These are phyloP conservation scores for Phytopythium oedochilum DNA, from an alignment of 352 stramenopile genomes.

Conservation along the genomic window DNA sequence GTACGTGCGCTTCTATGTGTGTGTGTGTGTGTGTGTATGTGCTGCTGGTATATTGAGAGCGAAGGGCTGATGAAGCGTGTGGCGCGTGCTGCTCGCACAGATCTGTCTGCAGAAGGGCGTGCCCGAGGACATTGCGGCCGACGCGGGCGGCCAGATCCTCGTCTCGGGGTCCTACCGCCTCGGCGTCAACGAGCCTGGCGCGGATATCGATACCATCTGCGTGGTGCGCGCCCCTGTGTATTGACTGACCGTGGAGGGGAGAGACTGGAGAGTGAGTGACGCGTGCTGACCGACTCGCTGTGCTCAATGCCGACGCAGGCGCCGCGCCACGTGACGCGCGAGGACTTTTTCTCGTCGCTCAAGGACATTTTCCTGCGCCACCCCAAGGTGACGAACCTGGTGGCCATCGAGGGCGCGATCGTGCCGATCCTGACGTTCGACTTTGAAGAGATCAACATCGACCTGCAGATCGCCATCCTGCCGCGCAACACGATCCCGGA, in stretches of 20 bases:
- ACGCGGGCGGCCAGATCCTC: constrained; percentile 85
- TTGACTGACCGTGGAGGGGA: background rate
- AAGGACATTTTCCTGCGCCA: constrained; percentile 91
- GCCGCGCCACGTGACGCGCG: constrained; percentile 92
- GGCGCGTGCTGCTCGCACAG: background rate
- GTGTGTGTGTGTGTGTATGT: too few species aligned
- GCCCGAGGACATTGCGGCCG: constrained; percentile 78
- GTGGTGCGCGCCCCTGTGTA: constrained; percentile 34
- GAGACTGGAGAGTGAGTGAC: background rate
- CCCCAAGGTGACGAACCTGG: constrained; percentile 88
- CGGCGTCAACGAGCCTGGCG: constrained; percentile 95
- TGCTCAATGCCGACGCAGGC: constrained; percentile 25
- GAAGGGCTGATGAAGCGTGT: too few species aligned
- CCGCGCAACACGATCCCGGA: constrained; percentile 89
- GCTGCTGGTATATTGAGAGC: too few species aligned
- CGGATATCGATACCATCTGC: constrained; percentile 98
- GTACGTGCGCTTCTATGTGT: constrained; percentile 10
- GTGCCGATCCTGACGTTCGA: constrained; percentile 99
- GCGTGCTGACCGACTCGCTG: background rate
- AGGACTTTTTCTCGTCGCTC: constrained; percentile 96
- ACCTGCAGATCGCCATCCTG: constrained; percentile 96
- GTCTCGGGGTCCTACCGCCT: constrained; percentile 94
- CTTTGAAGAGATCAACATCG: constrained; percentile 98
- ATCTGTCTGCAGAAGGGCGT: constrained; percentile 81
- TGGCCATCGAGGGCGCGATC: constrained; percentile 86